phyloP scores from a whole-genome alignment of 2,329 filamentous ascomycete genomes.

The Fusarium tricinctum region DNA sequence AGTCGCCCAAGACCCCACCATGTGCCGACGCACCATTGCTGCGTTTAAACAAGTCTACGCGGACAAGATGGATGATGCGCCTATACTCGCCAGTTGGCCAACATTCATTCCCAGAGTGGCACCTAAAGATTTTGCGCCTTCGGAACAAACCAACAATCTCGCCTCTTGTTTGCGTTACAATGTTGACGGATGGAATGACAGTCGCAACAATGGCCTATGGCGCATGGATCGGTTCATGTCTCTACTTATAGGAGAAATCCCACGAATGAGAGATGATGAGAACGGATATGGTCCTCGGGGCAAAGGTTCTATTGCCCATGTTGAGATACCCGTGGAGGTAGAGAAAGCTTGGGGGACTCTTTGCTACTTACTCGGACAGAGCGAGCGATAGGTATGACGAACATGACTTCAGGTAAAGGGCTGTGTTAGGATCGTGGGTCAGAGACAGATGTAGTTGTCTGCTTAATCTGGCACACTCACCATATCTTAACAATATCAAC shows the following conservation, averaged over 20 bases:
- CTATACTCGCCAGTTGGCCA: conserved; percentile 35
- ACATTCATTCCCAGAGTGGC: conserved; percentile 35
- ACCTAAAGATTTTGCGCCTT: neutral
- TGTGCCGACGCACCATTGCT: conserved; percentile 40
- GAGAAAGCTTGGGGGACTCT: conserved; percentile 33
- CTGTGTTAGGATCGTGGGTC: too few species aligned
- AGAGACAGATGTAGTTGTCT: too few species aligned
- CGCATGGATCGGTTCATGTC: conserved; percentile 40
- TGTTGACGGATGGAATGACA: neutral
- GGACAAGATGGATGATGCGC: neutral
- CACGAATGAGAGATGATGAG: conserved; percentile 41
- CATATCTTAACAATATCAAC: too few species aligned
- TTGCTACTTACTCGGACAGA: conserved; percentile 10
- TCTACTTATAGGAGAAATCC: conserved; percentile 42
- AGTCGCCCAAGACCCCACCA: conserved; percentile 42
- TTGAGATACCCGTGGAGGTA: conserved; percentile 27
- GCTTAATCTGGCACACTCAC: too few species aligned
- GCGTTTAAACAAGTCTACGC: conserved; percentile 38
- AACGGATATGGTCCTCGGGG: conserved; percentile 42
- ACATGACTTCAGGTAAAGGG: neutral
- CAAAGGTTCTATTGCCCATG: conserved; percentile 40
- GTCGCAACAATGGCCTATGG: conserved; percentile 23
- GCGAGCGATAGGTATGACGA: conserved; percentile 1
- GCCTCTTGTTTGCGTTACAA: conserved; percentile 23
- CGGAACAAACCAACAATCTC: neutral